These are phyloP conservation scores for Saccharomyces uvarum DNA, from an alignment of 1,139 yeast species.

Conservation along the genomic window DNA sequence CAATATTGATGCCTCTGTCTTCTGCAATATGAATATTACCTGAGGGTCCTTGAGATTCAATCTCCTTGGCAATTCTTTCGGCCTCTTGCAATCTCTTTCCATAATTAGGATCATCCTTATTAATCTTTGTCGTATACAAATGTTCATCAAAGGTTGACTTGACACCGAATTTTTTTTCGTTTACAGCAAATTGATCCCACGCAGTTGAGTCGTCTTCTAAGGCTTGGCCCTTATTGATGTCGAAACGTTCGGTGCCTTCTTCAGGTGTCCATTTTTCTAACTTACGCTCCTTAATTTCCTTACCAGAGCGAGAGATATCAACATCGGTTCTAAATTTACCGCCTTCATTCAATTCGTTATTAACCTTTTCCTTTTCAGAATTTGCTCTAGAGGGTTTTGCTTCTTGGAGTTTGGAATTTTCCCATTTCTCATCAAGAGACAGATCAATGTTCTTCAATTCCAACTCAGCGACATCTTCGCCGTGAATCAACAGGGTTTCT, in stretches of 20 bases:
- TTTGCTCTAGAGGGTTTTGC: conserved; percentile 8
- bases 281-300: conserved; percentile 52
- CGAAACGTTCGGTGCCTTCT: conserved; percentile 30
- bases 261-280: conserved; percentile 85
- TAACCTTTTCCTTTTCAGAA: conserved; percentile 5
- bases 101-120: conserved; percentile 69
- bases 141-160: conserved; percentile 83
- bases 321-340: conserved; percentile 66
- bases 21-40: conserved; percentile 80
- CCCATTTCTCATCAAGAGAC: conserved; percentile 23
- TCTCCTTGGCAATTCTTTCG: conserved; percentile 72
- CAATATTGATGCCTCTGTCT: conserved; percentile 73
- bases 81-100: conserved; percentile 60
- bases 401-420: conserved; percentile 12
- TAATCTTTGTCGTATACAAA: conserved; percentile 78
- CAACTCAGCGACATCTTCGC: conserved; percentile 59
- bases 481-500: conserved; percentile 44
- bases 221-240: conserved; percentile 31
- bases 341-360: conserved; percentile 6
- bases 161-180: conserved; percentile 82
- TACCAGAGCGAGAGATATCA: conserved; percentile 54
- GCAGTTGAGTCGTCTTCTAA: conserved; percentile 40
- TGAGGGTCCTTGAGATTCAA: conserved; percentile 55
- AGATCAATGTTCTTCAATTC: conserved; percentile 32
- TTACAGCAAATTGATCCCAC: conserved; percentile 95